Percentiles rank a stretch among this genome's conserved stretches.
These are phyloP conservation scores for Schrenkiella parvula DNA, from an alignment of 345 rosid species.

Conservation along the genomic window DNA sequence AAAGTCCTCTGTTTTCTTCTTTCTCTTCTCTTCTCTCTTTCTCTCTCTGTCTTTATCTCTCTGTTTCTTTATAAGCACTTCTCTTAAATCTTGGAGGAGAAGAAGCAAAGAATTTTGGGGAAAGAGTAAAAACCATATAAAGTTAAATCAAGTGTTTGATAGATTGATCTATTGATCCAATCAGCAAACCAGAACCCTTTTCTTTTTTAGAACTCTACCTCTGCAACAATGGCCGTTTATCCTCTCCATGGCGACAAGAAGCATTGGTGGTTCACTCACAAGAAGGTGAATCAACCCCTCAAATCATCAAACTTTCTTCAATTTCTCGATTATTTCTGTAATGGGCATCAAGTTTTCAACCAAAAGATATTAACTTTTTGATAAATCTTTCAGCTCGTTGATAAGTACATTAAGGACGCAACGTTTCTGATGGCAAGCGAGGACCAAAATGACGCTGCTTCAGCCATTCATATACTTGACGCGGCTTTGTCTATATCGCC, in stretches of 20 bases:
- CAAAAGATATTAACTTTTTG: background rate
- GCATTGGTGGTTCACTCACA: slow-evolving; percentile 90
- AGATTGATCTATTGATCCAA: background rate
- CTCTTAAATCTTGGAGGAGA: slow-evolving; percentile 30
- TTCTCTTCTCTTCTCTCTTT: slow-evolving; percentile 5
- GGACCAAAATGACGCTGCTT: slow-evolving; percentile 49
- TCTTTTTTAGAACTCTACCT: background rate
- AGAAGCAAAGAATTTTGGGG: slow-evolving; percentile 29
- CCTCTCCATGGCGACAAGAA: slow-evolving; percentile 47
- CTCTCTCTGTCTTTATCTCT: slow-evolving; percentile 18
- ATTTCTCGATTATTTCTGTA: background rate
- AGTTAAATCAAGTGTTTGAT: background rate
- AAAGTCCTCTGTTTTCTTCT: background rate
- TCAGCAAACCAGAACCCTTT: background rate
- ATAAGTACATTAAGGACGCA: slow-evolving; percentile 66
- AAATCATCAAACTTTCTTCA: slow-evolving; percentile 3
- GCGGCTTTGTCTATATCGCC: slow-evolving; percentile 70
- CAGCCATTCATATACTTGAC: slow-evolving; percentile 62
- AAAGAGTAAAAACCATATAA: background rate
- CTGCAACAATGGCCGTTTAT: slow-evolving; percentile 31
- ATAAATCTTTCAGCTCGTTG: slow-evolving; percentile 41
- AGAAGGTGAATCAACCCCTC: slow-evolving; percentile 46
- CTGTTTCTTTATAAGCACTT: slow-evolving; percentile 34
- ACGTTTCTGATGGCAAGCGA: slow-evolving; percentile 50
- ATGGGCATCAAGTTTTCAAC: background rate